Evolutionary conservation across 805 yeast genomes (phyloP), one percentile per base, ranked within the genome.

Genomic region (Kodamaea kakaduensis): DNA sequence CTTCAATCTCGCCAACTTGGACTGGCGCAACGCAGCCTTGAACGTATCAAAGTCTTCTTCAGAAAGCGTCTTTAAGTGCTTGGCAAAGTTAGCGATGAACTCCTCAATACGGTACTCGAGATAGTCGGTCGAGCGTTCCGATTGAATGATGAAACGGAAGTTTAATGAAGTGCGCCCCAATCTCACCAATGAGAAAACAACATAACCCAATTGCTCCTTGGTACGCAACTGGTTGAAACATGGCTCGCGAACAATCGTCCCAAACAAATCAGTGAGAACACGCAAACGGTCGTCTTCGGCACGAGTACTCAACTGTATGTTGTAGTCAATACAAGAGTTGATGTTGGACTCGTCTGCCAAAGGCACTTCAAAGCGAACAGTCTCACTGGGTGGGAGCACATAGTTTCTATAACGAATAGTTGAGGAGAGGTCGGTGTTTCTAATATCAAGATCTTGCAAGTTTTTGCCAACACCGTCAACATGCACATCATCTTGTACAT

Each of bases 121-220:
- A 56, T 79, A 89, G 9, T 71, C 74, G 3, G 93, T 69, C 2
- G 85, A 61, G 54, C 82, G 77, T 56, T 87, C 97, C 41, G 93
- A 81, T 62, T 90, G 98, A 33, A 89, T 72, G 45, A 89, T 64
- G 9, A 93, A 59, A 49, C 93, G 71, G 46, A 78, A 73, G 9
- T 90, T 89, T 53, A 76, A 70, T 5, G 82, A 74, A 15, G 93
- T 81, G 52, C 94, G 74, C 3, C 85, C 75, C 41, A 71, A 70
- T 42, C 82, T 67, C 17, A 73, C 63, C 0, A 94, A 84, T 28
- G 93, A 78, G 53, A 86, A 87, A 0, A 90, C 98, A 43, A 90
- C 88, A 51, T 90, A 90, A 2, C 98, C 98, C 20, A 90, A 70
- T 58, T 93, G 97, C 61, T 90, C 97, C 49, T 86, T 82, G 5